Evolutionary conservation across 2,329 filamentous ascomycete genomes (phyloP).

Genomic region (Claviceps spartinae): DNA sequence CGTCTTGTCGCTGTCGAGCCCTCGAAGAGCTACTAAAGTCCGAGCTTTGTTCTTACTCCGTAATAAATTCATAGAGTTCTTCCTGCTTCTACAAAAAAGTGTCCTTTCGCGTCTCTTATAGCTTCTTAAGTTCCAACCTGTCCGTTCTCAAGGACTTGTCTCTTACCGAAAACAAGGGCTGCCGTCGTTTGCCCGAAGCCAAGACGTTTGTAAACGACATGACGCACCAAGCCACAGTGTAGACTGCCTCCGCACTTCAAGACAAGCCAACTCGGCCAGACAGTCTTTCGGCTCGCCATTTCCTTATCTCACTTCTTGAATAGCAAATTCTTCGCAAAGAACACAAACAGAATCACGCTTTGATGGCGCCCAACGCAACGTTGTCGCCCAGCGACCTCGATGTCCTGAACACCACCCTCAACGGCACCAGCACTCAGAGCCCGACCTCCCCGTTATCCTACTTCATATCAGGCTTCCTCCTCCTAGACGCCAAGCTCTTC

Average conservation of each 20-base stretch:
- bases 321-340: too few relatives aligned
- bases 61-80: not conserved
- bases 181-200: too few relatives aligned
- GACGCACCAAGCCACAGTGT: too few relatives aligned
- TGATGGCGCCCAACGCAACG: slow-evolving; percentile 13
- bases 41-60: not conserved
- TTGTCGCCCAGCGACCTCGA: slow-evolving; percentile 13
- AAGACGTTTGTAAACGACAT: too few relatives aligned
- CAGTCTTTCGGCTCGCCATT: not conserved
- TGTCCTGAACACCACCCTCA: slow-evolving; percentile 17
- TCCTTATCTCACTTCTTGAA: too few relatives aligned
- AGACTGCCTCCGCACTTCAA: not conserved
- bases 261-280: not conserved
- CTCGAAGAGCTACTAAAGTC: too few relatives aligned
- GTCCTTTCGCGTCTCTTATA: too few relatives aligned
- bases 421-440: slow-evolving; percentile 9
- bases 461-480: slow-evolving; percentile 26
- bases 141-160: too few relatives aligned
- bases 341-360: too few relatives aligned
- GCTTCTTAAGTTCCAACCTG: too few relatives aligned
- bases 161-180: too few relatives aligned
- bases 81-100: too few relatives aligned
- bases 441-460: slow-evolving; percentile 16
- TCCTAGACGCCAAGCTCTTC: slow-evolving; percentile 35
- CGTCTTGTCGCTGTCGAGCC: not conserved